Evolutionary conservation across 805 yeast species (phyloP), one percentile per base, ranked within the genome.

Genomic region (Candida hispaniensis): DNA sequence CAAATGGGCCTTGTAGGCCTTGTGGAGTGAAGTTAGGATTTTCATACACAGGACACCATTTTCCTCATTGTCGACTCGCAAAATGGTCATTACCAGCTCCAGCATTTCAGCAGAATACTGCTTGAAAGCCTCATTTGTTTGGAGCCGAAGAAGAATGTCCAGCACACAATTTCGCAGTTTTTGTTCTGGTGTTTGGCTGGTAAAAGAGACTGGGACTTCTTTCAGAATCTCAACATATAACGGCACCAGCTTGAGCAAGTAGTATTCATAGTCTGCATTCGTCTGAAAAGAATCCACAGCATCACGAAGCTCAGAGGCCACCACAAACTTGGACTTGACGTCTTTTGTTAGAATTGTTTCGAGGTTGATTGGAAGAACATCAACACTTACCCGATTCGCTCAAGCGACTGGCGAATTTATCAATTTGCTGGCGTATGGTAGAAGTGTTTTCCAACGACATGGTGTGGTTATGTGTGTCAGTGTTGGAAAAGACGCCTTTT

Each of bases 21-120:
- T 79, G 60, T 86, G 94, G 30, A 88, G 60, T 18, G 79, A 71
- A 11, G 96, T 82, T 32, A 86, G 66, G 38, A 83, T 76, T 52
- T 82, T 85, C 79, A 91, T 74, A 54, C 93, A 79, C 34, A 83
- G 64, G 1, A 85, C 82, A 33, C 97, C 97, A 54, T 91, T 91
- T 42, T 86, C 96, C 55, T 93, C 99, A 53, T 91, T 91, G 50
- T 93, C 99, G 10, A 60, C 64, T 12, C 69, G 71, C 40, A 88
- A 61, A 9, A 79, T 60, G 14, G 61, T 55, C 47, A 75, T 71
- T 36, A 88, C 59, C 7, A 66, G 59, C 20, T 71, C 75, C 47
- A 80, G 60, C 12, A 83, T 66, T 21, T 64, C 64, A 19, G 60
- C 59, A 1, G 86, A 74, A 52, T 74, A 75, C 0, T 79, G 79